These are phyloP conservation scores for Ceratocystis diversiconidia DNA, from an alignment of 2,329 filamentous ascomycete species.

Conservation along the genomic window DNA sequence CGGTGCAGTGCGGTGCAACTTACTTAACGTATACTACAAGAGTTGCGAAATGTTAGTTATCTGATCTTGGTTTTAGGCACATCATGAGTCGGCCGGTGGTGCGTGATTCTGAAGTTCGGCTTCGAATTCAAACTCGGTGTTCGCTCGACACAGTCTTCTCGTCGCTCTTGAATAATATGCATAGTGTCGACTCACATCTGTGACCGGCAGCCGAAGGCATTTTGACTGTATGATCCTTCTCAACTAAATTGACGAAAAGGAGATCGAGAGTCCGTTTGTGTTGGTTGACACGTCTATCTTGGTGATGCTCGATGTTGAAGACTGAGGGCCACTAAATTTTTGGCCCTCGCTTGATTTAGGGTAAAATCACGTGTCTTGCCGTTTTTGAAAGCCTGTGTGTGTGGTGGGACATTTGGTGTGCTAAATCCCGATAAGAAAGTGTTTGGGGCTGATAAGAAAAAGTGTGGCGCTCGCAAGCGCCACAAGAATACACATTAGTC, in stretches of 20 bases:
- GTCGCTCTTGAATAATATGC: constrained; percentile 8
- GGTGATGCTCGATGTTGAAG: constrained; percentile 18
- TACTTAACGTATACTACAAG: constrained; percentile 72
- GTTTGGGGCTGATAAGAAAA: constrained; percentile 6
- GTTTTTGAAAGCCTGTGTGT: constrained; percentile 18
- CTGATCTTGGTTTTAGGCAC: constrained; percentile 11
- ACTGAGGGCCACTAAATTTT: constrained; percentile 22
- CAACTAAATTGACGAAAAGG: constrained; percentile 31
- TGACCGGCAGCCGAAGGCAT: constrained; percentile 83
- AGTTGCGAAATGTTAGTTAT: constrained; percentile 27
- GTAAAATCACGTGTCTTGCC: constrained; percentile 17
- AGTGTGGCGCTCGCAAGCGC: not conserved
- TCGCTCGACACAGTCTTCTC: constrained; percentile 7
- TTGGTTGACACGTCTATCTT: constrained; percentile 22
- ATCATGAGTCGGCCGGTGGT: not conserved
- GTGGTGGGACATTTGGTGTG: constrained; percentile 15
- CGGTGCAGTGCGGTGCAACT: constrained; percentile 32
- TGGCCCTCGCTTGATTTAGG: constrained; percentile 18
- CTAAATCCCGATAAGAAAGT: constrained; percentile 3
- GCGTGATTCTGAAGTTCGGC: constrained; percentile 8
- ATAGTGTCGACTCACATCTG: constrained; percentile 54
- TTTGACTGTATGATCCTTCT: constrained; percentile 38
- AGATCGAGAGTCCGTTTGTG: constrained; percentile 24
- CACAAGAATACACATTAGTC: not conserved
- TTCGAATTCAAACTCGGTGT: constrained; percentile 8